Conservation (phyloP, 345 rosid species). For the Hirschfeldia incana region DNA sequence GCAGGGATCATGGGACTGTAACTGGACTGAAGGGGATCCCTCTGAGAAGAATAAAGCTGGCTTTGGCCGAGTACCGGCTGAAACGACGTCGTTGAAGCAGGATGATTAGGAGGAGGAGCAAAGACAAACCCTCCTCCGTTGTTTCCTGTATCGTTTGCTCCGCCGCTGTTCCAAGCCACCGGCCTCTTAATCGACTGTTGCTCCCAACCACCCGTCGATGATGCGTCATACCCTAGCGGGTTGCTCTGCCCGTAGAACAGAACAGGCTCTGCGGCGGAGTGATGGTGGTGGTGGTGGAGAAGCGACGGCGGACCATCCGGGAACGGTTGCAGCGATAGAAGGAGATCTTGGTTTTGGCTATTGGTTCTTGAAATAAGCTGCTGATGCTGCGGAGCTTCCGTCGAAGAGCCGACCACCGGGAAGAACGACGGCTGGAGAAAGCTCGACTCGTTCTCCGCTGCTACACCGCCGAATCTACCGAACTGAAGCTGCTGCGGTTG, state of each 20-base stretch:
- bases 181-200: conserved; percentile 68
- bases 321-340: conserved; percentile 86
- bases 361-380: conserved; percentile 64
- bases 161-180: conserved; percentile 60
- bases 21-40: conserved; percentile 99
- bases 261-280: conserved; percentile 46
- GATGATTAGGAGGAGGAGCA: conserved; percentile 46
- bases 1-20: conserved; percentile 79
- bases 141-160: conserved; percentile 42
- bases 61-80: conserved; percentile 70
- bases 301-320: conserved; percentile 66
- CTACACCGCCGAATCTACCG: conserved; percentile 32
- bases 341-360: conserved; percentile 86
- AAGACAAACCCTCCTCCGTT: conserved; percentile 50
- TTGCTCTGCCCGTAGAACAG: conserved; percentile 57
- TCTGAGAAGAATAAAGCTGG: conserved; percentile 65
- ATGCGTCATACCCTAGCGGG: conserved; percentile 58
- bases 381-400: conserved; percentile 45
- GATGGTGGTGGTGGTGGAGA: conserved; percentile 43
- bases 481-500: conserved; percentile 28
- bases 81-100: conserved; percentile 39
- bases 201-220: conserved; percentile 61
- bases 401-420: conserved; percentile 60
- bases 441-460: conserved; percentile 41
- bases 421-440: conserved; percentile 84